Evolutionary conservation across 805 yeast genomes (phyloP).

Genomic region (Wickerhamomyces rabaulensis): DNA sequence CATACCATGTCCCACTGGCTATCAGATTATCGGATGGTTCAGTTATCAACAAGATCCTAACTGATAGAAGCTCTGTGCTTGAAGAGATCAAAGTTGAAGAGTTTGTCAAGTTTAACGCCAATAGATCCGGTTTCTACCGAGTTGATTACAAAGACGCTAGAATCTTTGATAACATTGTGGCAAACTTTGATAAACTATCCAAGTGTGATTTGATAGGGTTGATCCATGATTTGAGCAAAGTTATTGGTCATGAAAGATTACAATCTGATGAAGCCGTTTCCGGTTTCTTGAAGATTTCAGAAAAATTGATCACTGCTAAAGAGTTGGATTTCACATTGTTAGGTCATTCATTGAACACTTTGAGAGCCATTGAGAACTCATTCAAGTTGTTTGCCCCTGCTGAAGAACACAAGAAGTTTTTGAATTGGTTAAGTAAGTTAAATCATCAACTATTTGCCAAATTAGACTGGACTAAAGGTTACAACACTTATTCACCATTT

Average conservation of each 20-base stretch:
- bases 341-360: conserved; percentile 22
- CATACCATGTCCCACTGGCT: conserved; percentile 58
- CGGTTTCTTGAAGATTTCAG: conserved; percentile 25
- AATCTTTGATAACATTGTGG: conserved; percentile 23
- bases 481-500: conserved; percentile 28
- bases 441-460: conserved; percentile 23
- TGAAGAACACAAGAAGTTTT: conserved; percentile 5
- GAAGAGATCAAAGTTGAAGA: conserved; percentile 19
- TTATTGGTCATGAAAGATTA: conserved; percentile 25
- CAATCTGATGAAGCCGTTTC: conserved; percentile 23
- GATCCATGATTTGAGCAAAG: conserved; percentile 27
- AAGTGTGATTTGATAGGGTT: conserved; percentile 26
- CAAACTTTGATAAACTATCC: conserved; percentile 18
- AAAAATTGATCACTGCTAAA: conserved; percentile 7
- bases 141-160: conserved; percentile 37
- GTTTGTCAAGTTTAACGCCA: conserved; percentile 38
- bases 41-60: conserved; percentile 34
- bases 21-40: conserved; percentile 33
- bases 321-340: conserved; percentile 22
- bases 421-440: conserved; percentile 11
- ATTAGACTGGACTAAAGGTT: conserved; percentile 35
- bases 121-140: conserved; percentile 42
- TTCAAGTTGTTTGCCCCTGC: conserved; percentile 11
- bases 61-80: conserved; percentile 33
- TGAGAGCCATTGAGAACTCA: conserved; percentile 20